Evolutionary conservation across 1,284 basidiomycete species (phyloP).

Genomic region (Bondarzewia mesenterica): DNA sequence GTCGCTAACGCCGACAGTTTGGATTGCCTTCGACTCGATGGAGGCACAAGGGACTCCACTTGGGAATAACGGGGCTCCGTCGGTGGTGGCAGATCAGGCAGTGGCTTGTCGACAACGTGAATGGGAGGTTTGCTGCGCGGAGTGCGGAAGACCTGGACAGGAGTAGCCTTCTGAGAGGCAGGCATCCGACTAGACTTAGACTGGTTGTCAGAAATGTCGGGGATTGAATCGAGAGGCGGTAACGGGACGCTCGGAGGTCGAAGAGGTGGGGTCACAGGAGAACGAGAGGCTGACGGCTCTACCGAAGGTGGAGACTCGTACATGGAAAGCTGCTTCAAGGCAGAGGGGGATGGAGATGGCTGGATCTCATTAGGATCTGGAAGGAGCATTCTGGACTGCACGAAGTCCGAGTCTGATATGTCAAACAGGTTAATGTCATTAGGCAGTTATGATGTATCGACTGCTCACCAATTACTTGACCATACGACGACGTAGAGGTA

Average conservation of each 20-base stretch:
- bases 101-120: conserved; percentile 12
- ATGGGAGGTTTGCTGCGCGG: background rate
- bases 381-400: conserved; percentile 9
- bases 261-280: conserved; percentile 19
- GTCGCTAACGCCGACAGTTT: conserved; percentile 58
- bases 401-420: conserved; percentile 7
- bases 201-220: conserved; percentile 47
- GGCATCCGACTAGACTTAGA: conserved; percentile 35
- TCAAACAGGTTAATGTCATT: no score
- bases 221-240: conserved; percentile 40
- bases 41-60: conserved; percentile 8
- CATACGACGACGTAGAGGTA: conserved; percentile 42
- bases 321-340: conserved; percentile 42
- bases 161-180: conserved; percentile 7
- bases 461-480: conserved; percentile 46
- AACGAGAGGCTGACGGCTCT: conserved; percentile 34
- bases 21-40: conserved; percentile 33
- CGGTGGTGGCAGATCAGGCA: conserved; percentile 10
- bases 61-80: conserved; percentile 8
- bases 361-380: conserved; percentile 55
- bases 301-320: conserved; percentile 46
- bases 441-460: no score
- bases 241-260: conserved; percentile 31
- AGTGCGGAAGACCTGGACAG: conserved; percentile 11
- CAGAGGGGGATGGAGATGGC: conserved; percentile 60